phyloP scores from a whole-genome alignment of 192 early-diverging fungal genomes.

The Coemansia sp. region DNA sequence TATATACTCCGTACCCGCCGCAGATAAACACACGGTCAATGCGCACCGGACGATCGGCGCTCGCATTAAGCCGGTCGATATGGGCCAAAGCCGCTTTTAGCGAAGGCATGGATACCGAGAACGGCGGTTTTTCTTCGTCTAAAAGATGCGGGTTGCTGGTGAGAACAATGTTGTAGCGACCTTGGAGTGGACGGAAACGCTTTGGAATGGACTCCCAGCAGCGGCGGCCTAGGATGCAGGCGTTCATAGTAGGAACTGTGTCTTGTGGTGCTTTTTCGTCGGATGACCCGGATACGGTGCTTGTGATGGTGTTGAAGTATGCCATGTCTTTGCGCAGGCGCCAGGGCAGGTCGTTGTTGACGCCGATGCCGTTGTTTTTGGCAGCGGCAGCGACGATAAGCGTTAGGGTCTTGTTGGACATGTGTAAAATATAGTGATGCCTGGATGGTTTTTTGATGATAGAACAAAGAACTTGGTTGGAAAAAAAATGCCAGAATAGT shows the following conservation, averaged over 20 bases:
- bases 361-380: conserved; percentile 75
- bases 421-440: background rate
- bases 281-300: background rate
- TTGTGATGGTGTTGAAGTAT: conserved; percentile 76
- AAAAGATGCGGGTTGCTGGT: conserved; percentile 62
- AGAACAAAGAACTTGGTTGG: background rate
- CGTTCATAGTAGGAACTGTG: conserved; percentile 58
- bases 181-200: conserved; percentile 74
- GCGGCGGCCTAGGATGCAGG: conserved; percentile 88
- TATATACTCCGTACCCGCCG: conserved; percentile 79
- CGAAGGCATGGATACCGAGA: conserved; percentile 23
- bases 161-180: conserved; percentile 84
- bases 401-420: conserved; percentile 42
- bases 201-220: conserved; percentile 93
- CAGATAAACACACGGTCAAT: conserved; percentile 70
- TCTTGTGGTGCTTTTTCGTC: background rate
- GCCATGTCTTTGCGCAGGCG: conserved; percentile 80
- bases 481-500: background rate
- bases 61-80: conserved; percentile 39
- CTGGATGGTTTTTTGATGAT: background rate
- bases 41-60: background rate
- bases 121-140: conserved; percentile 19
- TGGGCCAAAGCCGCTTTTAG: conserved; percentile 46
- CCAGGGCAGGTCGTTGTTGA: conserved; percentile 77
- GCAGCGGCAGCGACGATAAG: conserved; percentile 79